A percentile compares a stretch with the other conserved stretches of the same genome.
phyloP scores from a whole-genome alignment of 768 basidiomycete species.

The Wakefieldia striispora region DNA sequence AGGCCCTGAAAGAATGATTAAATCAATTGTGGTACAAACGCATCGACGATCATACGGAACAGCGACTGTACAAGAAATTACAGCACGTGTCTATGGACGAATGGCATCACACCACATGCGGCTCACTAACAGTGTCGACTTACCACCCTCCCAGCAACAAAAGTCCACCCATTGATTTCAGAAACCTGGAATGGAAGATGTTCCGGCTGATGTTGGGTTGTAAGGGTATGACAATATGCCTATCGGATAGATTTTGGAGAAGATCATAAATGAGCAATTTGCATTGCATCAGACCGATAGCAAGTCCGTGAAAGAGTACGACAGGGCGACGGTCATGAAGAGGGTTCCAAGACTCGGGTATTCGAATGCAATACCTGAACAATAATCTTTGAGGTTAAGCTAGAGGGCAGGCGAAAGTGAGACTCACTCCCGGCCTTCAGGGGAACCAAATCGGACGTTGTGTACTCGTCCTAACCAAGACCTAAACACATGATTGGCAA shows the following conservation, averaged over 20 bases:
- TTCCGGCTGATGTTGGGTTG: slow-evolving; percentile 88
- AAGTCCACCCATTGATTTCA: slow-evolving; percentile 74
- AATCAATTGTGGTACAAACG: slow-evolving; percentile 1
- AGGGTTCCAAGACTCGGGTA: slow-evolving; percentile 66
- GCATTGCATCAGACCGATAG: slow-evolving; percentile 78
- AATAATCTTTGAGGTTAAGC: neutral
- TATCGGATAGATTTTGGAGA: slow-evolving; percentile 52
- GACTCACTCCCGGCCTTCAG: slow-evolving; percentile 70
- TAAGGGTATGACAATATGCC: slow-evolving; percentile 73
- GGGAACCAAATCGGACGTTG: slow-evolving; percentile 42
- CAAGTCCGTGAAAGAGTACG: slow-evolving; percentile 87
- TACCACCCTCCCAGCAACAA: slow-evolving; percentile 93
- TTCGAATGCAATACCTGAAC: slow-evolving; percentile 68
- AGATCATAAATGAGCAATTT: slow-evolving; percentile 58
- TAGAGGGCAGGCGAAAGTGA: neutral
- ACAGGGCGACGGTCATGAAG: slow-evolving; percentile 61
- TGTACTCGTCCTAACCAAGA: slow-evolving; percentile 42
- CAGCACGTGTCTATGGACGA: slow-evolving; percentile 71
- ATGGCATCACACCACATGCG: neutral
- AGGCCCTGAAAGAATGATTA: slow-evolving; percentile 49
- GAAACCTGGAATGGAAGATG: slow-evolving; percentile 72
- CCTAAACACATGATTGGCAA: slow-evolving; percentile 48
- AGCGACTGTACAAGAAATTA: slow-evolving; percentile 80
- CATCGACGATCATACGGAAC: slow-evolving; percentile 42
- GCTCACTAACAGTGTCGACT: slow-evolving; percentile 20